phyloP scores from a whole-genome alignment of 2,329 filamentous ascomycete species.

The Eurotiales sp. region DNA sequence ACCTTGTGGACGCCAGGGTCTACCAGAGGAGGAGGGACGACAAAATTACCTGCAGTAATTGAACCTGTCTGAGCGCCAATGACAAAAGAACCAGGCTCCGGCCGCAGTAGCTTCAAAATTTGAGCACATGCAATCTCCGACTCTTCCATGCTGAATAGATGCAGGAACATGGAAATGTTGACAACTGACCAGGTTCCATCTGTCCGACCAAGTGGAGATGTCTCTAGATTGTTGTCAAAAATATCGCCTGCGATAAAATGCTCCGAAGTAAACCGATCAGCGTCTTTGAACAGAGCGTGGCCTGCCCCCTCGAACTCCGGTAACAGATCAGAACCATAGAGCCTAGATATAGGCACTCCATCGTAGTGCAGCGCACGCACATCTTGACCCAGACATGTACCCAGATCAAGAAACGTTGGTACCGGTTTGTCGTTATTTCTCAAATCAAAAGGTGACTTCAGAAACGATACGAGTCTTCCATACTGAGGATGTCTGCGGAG shows the following conservation, averaged over 20 bases:
- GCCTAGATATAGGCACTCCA: constrained; percentile 24
- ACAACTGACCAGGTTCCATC: constrained; percentile 2
- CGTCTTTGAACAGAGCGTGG: constrained; percentile 4
- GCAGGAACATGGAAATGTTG: constrained; percentile 6
- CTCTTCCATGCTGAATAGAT: constrained; percentile 4
- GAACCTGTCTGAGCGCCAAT: constrained; percentile 4
- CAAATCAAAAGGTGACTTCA: constrained; percentile 17
- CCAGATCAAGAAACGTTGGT: constrained; percentile 37
- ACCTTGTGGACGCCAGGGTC: constrained; percentile 3
- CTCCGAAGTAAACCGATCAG: neutral
- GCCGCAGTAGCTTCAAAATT: constrained; percentile 6
- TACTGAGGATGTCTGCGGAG: constrained; percentile 30
- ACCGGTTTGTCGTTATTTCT: neutral
- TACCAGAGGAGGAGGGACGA: neutral
- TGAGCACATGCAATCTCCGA: constrained; percentile 2
- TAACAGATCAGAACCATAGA: constrained; percentile 33
- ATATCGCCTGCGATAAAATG: constrained; percentile 8
- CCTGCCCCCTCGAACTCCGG: constrained; percentile 36
- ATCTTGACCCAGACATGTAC: constrained; percentile 42
- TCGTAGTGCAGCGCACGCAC: constrained; percentile 38
- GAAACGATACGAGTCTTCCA: constrained; percentile 24
- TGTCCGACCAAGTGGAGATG: neutral
- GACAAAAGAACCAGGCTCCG: neutral
- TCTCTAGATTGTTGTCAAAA: neutral
- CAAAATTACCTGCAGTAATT: neutral